Evolutionary conservation across 768 basidiomycete genomes (phyloP).

Genomic region (Leccinum aurantiacum): DNA sequence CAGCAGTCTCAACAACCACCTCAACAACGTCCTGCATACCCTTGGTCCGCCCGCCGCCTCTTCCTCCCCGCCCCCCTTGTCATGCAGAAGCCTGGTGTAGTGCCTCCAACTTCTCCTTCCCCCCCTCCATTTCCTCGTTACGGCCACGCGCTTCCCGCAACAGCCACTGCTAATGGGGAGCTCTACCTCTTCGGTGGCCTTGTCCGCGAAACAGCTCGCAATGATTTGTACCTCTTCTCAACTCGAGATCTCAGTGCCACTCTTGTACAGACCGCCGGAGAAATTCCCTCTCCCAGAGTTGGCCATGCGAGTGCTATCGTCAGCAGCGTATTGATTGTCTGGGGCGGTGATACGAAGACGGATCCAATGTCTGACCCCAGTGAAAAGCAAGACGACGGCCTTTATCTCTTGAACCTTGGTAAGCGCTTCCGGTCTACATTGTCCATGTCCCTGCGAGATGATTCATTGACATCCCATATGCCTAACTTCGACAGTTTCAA

Average conservation of each 20-base stretch:
- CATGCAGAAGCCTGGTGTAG: slow-evolving; percentile 62
- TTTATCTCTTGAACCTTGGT: slow-evolving; percentile 95
- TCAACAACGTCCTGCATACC: slow-evolving; percentile 63
- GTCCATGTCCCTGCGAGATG: neutral
- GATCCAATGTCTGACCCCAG: slow-evolving; percentile 56
- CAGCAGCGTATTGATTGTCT: slow-evolving; percentile 92
- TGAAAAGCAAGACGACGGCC: slow-evolving; percentile 86
- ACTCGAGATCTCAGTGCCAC: slow-evolving; percentile 76
- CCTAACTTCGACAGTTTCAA: slow-evolving; percentile 57
- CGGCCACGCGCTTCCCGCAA: slow-evolving; percentile 87
- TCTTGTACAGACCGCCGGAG: slow-evolving; percentile 84
- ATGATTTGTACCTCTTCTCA: slow-evolving; percentile 92
- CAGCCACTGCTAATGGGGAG: slow-evolving; percentile 77
- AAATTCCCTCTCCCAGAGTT: slow-evolving; percentile 86
- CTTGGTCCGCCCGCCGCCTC: slow-evolving; percentile 81
- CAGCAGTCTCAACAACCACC: slow-evolving; percentile 32
- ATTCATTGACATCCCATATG: slow-evolving; percentile 5
- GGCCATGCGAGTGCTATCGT: slow-evolving; percentile 96
- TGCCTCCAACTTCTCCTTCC: slow-evolving; percentile 66
- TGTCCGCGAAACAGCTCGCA: slow-evolving; percentile 83
- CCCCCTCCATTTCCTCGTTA: slow-evolving; percentile 95
- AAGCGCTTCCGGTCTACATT: slow-evolving; percentile 32
- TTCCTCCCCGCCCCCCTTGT: slow-evolving; percentile 64
- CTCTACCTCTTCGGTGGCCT: slow-evolving; percentile 97
- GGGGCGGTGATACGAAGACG: slow-evolving; percentile 97